Evolutionary conservation across 1,139 yeast species (phyloP), one percentile per base, ranked within the genome.

Genomic region (Geotrichum klebahnii): DNA sequence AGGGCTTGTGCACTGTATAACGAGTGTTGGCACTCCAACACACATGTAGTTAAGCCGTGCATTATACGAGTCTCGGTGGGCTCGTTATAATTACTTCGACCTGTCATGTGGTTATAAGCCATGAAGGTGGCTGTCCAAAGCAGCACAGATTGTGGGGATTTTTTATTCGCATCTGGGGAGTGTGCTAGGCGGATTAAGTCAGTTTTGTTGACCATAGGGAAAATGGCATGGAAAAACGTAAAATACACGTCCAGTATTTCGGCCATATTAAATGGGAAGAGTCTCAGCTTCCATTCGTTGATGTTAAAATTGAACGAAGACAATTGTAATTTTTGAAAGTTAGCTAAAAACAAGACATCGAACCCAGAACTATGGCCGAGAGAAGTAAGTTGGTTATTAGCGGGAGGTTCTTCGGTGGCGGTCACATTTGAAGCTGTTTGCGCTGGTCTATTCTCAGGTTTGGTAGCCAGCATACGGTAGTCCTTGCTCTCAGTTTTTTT

Each of bases 351-450:
- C 16, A 53, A 44, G 24, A 51, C 56, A 29, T 55, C 56, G 35
- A 55, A 55, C 22, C 58, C 58, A 38, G 57, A 53, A 22, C 55
- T 51, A 5, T 56, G 57, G 3, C 58, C 58, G 38, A 55, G 24
- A 29, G 43, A 48, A 5, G 35, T 32, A 14, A 32, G n/a, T 32
- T 32, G 35, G 16, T 32, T 32, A 19, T 32, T 17, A 9, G 16
- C 35, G 8, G 35, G 35, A 4, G n/a, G n/a, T 14, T 9, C 10
- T 4, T 5, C 16, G 5, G 17, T 14, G 5, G 5, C 17, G 16
- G 12, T n/a, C 17, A 32, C n/a, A n/a, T 14, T 17, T 32, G 5
- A 19, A 14, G 5, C 16, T 32, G 35, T 14, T 17, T 5, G 35
- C 4, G 35, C 17, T 14, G 35, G 12, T 28, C 31, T 28, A 12